A percentile compares a stretch with the other conserved stretches of the same genome.
Conservation (phyloP, 2,329 filamentous ascomycete genomes). For the Botrytis tulipae region DNA sequence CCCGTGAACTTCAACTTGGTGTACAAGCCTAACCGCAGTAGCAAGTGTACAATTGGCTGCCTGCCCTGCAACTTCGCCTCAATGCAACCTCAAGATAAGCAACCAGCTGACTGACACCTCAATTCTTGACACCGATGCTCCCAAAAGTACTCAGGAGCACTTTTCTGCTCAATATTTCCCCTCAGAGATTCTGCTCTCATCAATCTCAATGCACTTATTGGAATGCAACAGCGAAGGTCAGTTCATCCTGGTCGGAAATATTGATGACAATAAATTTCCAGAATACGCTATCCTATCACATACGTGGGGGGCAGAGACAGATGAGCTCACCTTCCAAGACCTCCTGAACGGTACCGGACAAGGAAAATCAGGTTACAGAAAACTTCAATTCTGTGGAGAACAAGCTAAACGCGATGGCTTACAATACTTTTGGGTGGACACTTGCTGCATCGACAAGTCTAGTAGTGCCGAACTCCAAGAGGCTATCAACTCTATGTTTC, state of each 20-base stretch:
- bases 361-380: constrained; percentile 23
- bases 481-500: constrained; percentile 33
- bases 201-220: constrained; percentile 23
- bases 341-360: constrained; percentile 18
- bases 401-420: constrained; percentile 24
- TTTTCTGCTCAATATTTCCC: too few relatives aligned
- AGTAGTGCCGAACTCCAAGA: constrained; percentile 22
- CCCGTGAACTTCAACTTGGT: background rate
- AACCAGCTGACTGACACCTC: background rate
- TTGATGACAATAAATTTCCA: constrained; percentile 24
- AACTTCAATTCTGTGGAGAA: constrained; percentile 25
- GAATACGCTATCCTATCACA: constrained; percentile 35
- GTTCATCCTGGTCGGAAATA: constrained; percentile 19
- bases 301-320: constrained; percentile 29
- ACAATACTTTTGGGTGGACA: constrained; percentile 25
- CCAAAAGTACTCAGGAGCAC: background rate
- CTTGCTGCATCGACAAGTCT: constrained; percentile 27
- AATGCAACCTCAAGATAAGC: background rate
- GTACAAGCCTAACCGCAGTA: background rate
- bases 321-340: constrained; percentile 28
- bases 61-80: background rate
- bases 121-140: too few relatives aligned
- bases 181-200: background rate
- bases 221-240: constrained; percentile 20
- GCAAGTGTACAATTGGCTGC: background rate